Evolutionary conservation across 805 yeast species (phyloP), one percentile per base, ranked within the genome.

Genomic region (Starmerella khaoyaiensis): DNA sequence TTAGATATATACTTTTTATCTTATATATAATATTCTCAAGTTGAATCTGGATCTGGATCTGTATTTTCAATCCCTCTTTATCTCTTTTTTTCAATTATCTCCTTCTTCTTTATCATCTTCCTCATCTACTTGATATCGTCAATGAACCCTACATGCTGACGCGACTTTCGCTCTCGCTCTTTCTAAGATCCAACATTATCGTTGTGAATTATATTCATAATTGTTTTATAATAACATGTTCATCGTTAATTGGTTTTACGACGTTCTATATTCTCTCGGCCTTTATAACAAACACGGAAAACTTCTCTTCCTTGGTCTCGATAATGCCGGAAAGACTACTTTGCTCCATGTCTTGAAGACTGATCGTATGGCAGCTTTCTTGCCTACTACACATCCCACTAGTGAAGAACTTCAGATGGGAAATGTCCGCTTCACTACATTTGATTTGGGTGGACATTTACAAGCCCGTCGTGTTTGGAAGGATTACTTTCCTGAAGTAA

Each of bases 391-490:
- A 62, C 99, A 90, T 61, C 99, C 99, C 15, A 64, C 99, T 15
- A 83, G 95, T 19, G 99, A 90, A 63, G 99, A 90, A 60, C 72
- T 90, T 54, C 86, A 96, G 45, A 90, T 90, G 53, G 98, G 97
- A 51, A 79, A 80, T 51, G 93, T 87, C 45, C 78, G 87, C 60
- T 90, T 90, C 71, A 90, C 99, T 43, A 90, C 99, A 21, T 90
- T 90, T 54, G 99, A 90, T 61, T 71, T 90, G 52, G 99, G 99
- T 63, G 99, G 99, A 30, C 99, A 90, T 67, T 78, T 74, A 61
- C 96, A 87, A 65, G 97, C 99, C 34, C 86, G 99, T 66, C 83
- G 98, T 65, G 75, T 90, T 57, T 90, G 99, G 99, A 86, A 86
- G 59, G 97, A 90, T 61, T 90, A 90, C 62, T 90, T 90, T 78